phyloP scores from a whole-genome alignment of 2,329 filamentous ascomycete genomes.

The Pseudocercospora pini-densiflorae region DNA sequence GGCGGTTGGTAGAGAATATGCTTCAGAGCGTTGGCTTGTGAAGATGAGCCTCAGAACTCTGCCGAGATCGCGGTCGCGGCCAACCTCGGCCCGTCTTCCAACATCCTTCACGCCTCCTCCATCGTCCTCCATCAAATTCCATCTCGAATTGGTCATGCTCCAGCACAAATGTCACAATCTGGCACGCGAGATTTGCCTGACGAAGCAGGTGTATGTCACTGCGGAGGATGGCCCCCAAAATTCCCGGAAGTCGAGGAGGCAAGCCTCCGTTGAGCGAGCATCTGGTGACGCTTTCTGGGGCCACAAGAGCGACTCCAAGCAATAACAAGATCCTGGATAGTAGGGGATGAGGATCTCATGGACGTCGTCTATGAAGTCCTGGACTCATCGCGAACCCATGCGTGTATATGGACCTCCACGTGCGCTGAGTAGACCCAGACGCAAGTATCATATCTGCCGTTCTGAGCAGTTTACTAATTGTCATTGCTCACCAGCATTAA shows the following conservation, averaged over 20 bases:
- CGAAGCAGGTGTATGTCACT: too few species aligned
- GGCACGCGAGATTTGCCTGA: too few species aligned
- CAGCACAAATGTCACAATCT: too few species aligned
- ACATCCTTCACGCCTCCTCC: not conserved
- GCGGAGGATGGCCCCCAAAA: too few species aligned
- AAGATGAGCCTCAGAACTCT: not conserved
- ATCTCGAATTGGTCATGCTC: not conserved
- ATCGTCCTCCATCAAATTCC: not conserved
- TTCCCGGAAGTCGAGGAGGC: too few species aligned
- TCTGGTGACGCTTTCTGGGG: too few species aligned
- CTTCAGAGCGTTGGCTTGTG: not conserved
- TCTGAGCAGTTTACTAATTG: not conserved
- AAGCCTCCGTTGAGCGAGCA: too few species aligned
- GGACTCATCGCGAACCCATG: not conserved
- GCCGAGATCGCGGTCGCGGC: not conserved
- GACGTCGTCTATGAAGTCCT: not conserved
- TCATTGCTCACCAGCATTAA: not conserved
- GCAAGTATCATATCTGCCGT: not conserved
- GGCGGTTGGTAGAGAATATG: not conserved
- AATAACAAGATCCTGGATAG: too few species aligned
- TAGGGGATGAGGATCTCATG: not conserved
- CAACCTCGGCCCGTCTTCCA: not conserved
- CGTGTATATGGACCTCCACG: not conserved
- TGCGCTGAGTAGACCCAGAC: too few species aligned
- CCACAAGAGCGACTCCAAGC: too few species aligned